Base-by-base conservation (phyloP, 192 early-diverging fungal species). In the Coemansia sp. region DNA sequence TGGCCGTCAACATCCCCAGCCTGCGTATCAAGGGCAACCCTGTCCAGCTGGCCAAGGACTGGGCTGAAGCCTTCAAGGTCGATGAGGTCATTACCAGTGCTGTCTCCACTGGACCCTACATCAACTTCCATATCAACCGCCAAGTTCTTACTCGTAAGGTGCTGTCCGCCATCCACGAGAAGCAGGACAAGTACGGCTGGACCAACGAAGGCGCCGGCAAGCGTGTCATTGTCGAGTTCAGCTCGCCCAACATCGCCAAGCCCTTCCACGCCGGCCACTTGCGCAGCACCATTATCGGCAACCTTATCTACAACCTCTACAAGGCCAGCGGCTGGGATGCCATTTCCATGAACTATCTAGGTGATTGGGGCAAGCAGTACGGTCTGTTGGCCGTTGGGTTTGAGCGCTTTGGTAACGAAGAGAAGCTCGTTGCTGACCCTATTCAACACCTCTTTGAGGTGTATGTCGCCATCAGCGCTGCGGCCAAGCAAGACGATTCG, bases 301-400 rank as follows among this genome's bases (percentile, higher is more conserved):
- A 92, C 76, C 95, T 97, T 80, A 87, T 98, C 65, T 85, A 84
- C 72, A 93, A 96, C 61, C 87, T 92, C 22, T 87, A 94, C 77
- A 79, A 89, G 55, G 94, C 92, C 39, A 90, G 93, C 66, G 98
- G 97, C 11, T 95, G 92, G 86, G 90, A 94, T n/a, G 90, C 90
- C n/a, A 85, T 96, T 55, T 85, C 89, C 44, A 93, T 98, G 87
- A 99, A 99, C 88, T 97, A 99, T 81, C 85, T 99, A 38, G 98
- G 98, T 65, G 97, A 99, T 80, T 99, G 98, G 98, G 98, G 98
- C 67, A 99, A 97, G 83, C 97, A 98, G 86, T 99, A 95, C 76
- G 98, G 95, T 70, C 84, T 97, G 67, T 87, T 98, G 74, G 96
- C 96, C 52, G 82, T 98, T 61, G 97, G 95, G 66, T 97, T 89